These are phyloP conservation scores for Tulasnella sp. DNA, from an alignment of 768 basidiomycete species.

Conservation along the genomic window DNA sequence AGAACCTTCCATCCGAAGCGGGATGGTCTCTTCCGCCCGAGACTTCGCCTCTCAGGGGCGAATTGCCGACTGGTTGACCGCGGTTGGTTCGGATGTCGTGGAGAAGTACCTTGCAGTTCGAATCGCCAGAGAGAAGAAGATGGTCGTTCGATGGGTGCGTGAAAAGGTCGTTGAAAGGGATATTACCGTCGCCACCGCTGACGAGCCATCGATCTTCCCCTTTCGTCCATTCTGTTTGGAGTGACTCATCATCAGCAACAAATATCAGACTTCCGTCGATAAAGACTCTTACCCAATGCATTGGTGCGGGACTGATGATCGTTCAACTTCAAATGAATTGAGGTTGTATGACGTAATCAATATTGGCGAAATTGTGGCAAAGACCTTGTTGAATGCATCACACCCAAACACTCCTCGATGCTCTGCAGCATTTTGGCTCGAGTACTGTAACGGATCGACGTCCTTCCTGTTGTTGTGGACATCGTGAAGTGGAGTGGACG, in stretches of 20 bases:
- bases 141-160: constrained; percentile 19
- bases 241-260: neutral
- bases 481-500: no score
- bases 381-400: constrained; percentile 10
- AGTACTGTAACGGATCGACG: neutral
- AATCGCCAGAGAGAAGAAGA: neutral
- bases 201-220: constrained; percentile 14
- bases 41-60: neutral
- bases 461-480: neutral
- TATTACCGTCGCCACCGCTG: constrained; percentile 22
- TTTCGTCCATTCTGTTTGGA: constrained; percentile 7
- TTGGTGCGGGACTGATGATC: constrained; percentile 17
- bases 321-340: neutral
- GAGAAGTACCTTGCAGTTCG: neutral
- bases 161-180: neutral
- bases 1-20: neutral
- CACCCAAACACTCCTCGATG: constrained; percentile 2
- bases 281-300: constrained; percentile 6
- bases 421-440: neutral
- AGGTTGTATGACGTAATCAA: neutral
- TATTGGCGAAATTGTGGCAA: neutral
- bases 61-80: neutral
- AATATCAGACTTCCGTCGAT: no score
- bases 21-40: constrained; percentile 18
- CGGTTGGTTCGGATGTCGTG: constrained; percentile 4